Evolutionary conservation across 805 yeast genomes (phyloP), one percentile per base, ranked within the genome.

Genomic region (Yarrowia yakushimensis): DNA sequence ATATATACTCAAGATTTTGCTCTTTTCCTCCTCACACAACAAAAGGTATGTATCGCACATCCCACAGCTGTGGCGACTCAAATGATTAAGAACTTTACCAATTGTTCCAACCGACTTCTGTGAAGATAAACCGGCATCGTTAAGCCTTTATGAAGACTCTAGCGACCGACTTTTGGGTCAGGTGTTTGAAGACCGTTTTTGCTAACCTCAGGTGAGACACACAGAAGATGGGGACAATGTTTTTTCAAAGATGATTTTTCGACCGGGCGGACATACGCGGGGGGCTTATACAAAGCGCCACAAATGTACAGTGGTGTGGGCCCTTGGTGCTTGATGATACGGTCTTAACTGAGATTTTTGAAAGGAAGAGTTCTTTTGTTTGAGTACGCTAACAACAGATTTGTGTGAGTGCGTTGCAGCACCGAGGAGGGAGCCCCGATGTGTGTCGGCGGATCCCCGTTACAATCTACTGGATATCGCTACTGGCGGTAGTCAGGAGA

Each of bases 41-140:
- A 52, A 50, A 33, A 52, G 59, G 59, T 52, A 52, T 52, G 59
- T 52, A 52, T 52, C 37, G 33, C 39, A 22, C 17, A 5, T 10
- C 2, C 54, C 15, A 5, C 13, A 6, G 39, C 39, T 48, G 39
- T 22, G 37, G 59, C 43, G 59, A 52, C 43, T 52, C 42, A 52
- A 33, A 52, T 34, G 43, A 52, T 52, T 52, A 52, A 48, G 25
- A 48, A 31, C 57, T 48, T 52, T 52, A 52, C 59, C 59, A 52
- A 52, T 52, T 52, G 59, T 52, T 52, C 59, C 59, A 52, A 52
- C 59, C 31, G 59, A 52, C 30, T 34, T 52, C 43, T 52, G 59
- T 52, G 59, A 52, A 52, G 59, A 52, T 36, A 52, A 52, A 52
- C 59, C 59, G 59, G 59, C 59, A 52, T 52, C 59, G 59, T 52